A percentile compares a stretch with the other conserved stretches of the same genome.
These are phyloP conservation scores for Gracilaria domingensis DNA, from an alignment of 23 red algal species.

Conservation along the genomic window DNA sequence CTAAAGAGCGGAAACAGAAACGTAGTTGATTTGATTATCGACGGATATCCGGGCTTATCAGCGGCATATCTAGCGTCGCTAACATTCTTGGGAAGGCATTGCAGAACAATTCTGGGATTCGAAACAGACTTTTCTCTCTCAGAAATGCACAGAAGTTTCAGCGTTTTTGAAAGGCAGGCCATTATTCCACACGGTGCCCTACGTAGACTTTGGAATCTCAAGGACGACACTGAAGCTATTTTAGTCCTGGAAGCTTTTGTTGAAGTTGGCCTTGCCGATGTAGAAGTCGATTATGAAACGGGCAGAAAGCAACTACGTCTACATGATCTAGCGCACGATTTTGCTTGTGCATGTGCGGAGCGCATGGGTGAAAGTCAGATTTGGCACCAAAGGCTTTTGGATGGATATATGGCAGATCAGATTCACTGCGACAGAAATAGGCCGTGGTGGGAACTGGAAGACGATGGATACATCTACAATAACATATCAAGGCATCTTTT, in stretches of 20 bases:
- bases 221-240: not conserved
- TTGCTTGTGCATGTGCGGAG: not conserved
- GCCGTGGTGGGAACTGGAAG: not conserved
- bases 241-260: not conserved
- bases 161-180: slow-evolving; percentile 2
- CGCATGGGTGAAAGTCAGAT: too few species aligned
- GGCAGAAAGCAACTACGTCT: not conserved
- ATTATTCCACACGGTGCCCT: not conserved
- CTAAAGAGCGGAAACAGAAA: not conserved
- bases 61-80: not conserved
- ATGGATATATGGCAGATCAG: not conserved
- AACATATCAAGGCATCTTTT: not conserved
- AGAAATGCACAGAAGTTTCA: not conserved
- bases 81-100: not conserved
- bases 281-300: not conserved
- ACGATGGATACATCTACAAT: not conserved
- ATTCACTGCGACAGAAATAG: not conserved
- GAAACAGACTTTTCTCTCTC: not conserved
- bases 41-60: not conserved
- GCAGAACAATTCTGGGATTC: not conserved
- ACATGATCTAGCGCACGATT: slow-evolving; percentile 1
- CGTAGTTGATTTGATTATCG: not conserved
- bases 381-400: not conserved
- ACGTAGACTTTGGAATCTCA: not conserved
- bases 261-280: not conserved